phyloP scores from a whole-genome alignment of 1,284 basidiomycete species.

The Ganoderma leucocontextum region DNA sequence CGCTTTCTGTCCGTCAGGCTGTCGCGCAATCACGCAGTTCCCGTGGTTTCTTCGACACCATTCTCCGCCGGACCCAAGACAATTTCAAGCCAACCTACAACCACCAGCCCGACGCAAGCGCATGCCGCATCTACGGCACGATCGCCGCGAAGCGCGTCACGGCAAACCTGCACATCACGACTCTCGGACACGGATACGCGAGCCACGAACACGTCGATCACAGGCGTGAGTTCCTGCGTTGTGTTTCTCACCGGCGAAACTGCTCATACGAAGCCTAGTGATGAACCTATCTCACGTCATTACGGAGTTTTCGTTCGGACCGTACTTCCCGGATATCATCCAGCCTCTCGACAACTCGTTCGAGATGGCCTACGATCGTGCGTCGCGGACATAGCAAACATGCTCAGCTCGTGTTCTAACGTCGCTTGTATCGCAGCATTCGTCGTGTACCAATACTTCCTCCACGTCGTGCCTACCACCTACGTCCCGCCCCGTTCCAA shows the following conservation, averaged over 20 bases:
- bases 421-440: slow-evolving; percentile 65
- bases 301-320: slow-evolving; percentile 96
- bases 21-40: slow-evolving; percentile 75
- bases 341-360: slow-evolving; percentile 95
- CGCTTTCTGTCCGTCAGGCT: slow-evolving; percentile 73
- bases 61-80: slow-evolving; percentile 54
- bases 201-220: slow-evolving; percentile 91
- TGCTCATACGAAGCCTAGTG: slow-evolving; percentile 53
- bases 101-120: slow-evolving; percentile 69
- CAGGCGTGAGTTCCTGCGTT: slow-evolving; percentile 56
- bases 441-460: slow-evolving; percentile 95
- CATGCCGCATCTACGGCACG: slow-evolving; percentile 89
- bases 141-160: slow-evolving; percentile 92
- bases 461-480: slow-evolving; percentile 94
- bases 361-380: slow-evolving; percentile 83
- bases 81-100: slow-evolving; percentile 78
- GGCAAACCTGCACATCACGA: slow-evolving; percentile 90
- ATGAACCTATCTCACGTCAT: slow-evolving; percentile 99
- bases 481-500: slow-evolving; percentile 77
- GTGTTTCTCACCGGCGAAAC: background rate
- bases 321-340: slow-evolving; percentile 94
- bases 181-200: slow-evolving; percentile 93
- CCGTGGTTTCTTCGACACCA: slow-evolving; percentile 68
- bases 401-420: background rate
- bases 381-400: slow-evolving; percentile 43